Conservation (phyloP, 176 grass and related monocot species). For the Zizania latifolia region DNA sequence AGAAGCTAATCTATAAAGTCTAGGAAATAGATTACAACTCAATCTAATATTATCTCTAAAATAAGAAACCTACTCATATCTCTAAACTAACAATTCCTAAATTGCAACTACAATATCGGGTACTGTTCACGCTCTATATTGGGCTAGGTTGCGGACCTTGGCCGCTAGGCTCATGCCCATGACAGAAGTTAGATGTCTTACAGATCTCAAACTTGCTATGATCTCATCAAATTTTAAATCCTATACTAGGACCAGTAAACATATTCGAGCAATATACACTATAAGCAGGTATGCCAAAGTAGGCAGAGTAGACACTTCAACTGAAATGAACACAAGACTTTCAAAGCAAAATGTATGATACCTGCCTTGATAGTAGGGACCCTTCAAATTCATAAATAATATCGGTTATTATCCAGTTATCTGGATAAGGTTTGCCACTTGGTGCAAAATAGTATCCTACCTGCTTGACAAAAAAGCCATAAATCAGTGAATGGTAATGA, state of each 20-base stretch:
- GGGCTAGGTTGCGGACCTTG: too few species aligned
- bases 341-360: constrained; percentile 35
- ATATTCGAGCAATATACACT: neutral
- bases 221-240: neutral
- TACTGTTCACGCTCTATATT: too few species aligned
- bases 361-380: constrained; percentile 88
- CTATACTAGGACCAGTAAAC: neutral
- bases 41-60: too few species aligned
- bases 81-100: too few species aligned
- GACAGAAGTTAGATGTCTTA: neutral
- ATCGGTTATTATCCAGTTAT: constrained; percentile 98
- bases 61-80: too few species aligned
- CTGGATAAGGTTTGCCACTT: constrained; percentile 93
- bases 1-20: too few species aligned
- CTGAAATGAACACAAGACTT: constrained; percentile 2
- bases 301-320: neutral
- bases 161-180: too few species aligned
- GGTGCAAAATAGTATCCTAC: constrained; percentile 98
- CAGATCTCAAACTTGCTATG: constrained; percentile 1
- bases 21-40: too few species aligned
- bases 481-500: neutral
- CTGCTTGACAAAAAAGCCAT: constrained; percentile 51
- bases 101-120: too few species aligned
- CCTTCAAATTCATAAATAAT: constrained; percentile 89
- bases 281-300: neutral